Percentiles rank a stretch among this genome's conserved stretches.
Evolutionary conservation across 2,329 filamentous ascomycete species (phyloP).

Genomic region (Penicillium sp.): DNA sequence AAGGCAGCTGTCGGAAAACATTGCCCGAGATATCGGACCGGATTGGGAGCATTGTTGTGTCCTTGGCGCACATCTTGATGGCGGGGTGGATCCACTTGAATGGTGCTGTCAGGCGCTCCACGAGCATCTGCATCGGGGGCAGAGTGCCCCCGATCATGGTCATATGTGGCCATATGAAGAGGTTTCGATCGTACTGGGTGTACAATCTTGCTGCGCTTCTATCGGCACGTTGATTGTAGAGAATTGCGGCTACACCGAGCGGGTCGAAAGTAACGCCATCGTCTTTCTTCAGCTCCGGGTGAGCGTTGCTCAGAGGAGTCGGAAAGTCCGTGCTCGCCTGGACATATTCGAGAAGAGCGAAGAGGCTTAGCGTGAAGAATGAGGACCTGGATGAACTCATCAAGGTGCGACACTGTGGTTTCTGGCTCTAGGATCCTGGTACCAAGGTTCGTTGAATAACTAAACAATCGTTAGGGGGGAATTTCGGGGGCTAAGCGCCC

Average conservation of each 20-base stretch:
- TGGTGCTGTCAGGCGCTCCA: constrained; percentile 31
- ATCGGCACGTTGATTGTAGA: constrained; percentile 34
- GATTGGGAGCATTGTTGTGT: constrained; percentile 28
- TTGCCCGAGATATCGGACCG: constrained; percentile 29
- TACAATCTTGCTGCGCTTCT: constrained; percentile 33
- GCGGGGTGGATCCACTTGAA: constrained; percentile 29
- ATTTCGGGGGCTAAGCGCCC: neutral
- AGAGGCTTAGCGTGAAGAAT: neutral
- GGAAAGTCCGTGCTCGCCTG: neutral
- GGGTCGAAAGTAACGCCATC: constrained; percentile 34
- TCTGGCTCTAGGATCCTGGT: neutral
- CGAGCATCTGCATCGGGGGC: constrained; percentile 33
- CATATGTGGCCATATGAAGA: constrained; percentile 36
- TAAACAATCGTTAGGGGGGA: neutral
- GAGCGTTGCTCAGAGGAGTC: neutral
- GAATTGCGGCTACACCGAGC: constrained; percentile 35
- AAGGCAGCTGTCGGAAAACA: constrained; percentile 34
- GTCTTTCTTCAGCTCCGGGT: neutral
- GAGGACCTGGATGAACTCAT: neutral
- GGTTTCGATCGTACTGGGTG: constrained; percentile 28
- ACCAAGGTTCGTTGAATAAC: neutral
- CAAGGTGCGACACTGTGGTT: neutral
- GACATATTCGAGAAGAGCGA: neutral
- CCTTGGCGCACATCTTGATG: constrained; percentile 32
- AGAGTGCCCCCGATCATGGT: constrained; percentile 36